A percentile compares a stretch with the other conserved stretches of the same genome.
These are phyloP conservation scores for Wallemia hederae DNA, from an alignment of 1,284 basidiomycete genomes.

Conservation along the genomic window DNA sequence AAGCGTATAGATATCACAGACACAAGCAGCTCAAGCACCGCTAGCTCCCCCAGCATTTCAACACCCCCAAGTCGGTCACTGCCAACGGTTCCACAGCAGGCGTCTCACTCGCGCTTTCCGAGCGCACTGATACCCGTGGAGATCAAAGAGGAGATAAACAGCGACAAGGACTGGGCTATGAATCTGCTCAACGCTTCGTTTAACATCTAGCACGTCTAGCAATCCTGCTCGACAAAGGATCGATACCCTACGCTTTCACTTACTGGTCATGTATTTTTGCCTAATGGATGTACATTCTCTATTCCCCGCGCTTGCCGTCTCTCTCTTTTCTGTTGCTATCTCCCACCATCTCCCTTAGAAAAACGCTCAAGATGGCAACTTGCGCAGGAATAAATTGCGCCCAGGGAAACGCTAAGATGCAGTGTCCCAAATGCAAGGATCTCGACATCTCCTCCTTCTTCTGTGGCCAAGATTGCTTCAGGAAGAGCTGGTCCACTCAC, in stretches of 20 bases:
- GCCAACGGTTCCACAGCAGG: too few species aligned
- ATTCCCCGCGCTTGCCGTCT: too few species aligned
- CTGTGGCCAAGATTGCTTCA: slow-evolving; percentile 61
- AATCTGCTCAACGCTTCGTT: not conserved
- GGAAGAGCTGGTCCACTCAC: slow-evolving; percentile 24
- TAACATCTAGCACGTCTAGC: not conserved
- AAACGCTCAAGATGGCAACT: not conserved
- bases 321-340: not conserved
- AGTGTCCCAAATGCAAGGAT: slow-evolving; percentile 54
- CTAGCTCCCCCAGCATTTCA: too few species aligned
- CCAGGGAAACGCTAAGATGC: slow-evolving; percentile 22
- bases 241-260: too few species aligned
- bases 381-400: not conserved
- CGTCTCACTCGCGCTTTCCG: too few species aligned
- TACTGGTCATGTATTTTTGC: too few species aligned
- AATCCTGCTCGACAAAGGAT: too few species aligned
- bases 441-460: slow-evolving; percentile 20
- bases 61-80: too few species aligned
- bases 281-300: too few species aligned
- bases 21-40: too few species aligned
- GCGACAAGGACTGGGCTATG: not conserved
- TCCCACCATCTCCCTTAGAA: not conserved
- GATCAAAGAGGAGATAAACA: not conserved
- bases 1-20: too few species aligned
- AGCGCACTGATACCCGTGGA: not conserved